Evolutionary conservation across 148 eudicot genomes (phyloP), one percentile per base, ranked within the genome.

Genomic region (Polygonum aviculare): DNA sequence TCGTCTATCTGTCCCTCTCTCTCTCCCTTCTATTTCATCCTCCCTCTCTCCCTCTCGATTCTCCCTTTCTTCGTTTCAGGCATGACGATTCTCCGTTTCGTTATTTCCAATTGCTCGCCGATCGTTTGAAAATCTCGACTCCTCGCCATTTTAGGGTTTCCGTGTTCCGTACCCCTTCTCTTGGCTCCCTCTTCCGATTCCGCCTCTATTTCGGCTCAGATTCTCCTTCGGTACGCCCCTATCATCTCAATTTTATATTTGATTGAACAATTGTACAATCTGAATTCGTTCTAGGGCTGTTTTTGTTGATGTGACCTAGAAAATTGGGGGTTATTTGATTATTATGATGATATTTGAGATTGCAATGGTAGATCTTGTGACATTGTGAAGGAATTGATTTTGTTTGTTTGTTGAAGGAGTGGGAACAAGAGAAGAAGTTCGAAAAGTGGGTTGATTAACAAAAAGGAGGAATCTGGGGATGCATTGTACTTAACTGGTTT

Each of bases 121-220:
- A 18, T 72, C 38, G 33, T 26, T 72, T 72, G 75, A 72, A 33
- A 10, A 3, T 21, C 2, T 22, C 10, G 31, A 26, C 0, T 2
- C 39, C 0, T n/a, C 75, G 11, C 70, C 73, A 73, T 77, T 77
- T 78, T 78, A 38, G 73, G 81, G 31, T 75, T 75, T 54, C 55
- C 69, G 55, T 48, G 26, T 50, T 51, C 73, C 77, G n/a, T 18
- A 74, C 44, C 59, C 62, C 47, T 80, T 38, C 67, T 69, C 47
- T 31, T 63, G 47, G 38, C 63, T 59, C 75, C 69, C 74, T 75
- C 75, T 51, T 72, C 75, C 54, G 75, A 33, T 6, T 9, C 57
- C 63, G 16, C 60, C 72, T 12, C 18, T 36, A 35, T 18, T 44
- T 54, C 26, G 40, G 63, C 49, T 38, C 47, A 52, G 72, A 65